Conservation (phyloP, 2,329 filamentous ascomycete genomes). For the Orbilia oligospora region DNA sequence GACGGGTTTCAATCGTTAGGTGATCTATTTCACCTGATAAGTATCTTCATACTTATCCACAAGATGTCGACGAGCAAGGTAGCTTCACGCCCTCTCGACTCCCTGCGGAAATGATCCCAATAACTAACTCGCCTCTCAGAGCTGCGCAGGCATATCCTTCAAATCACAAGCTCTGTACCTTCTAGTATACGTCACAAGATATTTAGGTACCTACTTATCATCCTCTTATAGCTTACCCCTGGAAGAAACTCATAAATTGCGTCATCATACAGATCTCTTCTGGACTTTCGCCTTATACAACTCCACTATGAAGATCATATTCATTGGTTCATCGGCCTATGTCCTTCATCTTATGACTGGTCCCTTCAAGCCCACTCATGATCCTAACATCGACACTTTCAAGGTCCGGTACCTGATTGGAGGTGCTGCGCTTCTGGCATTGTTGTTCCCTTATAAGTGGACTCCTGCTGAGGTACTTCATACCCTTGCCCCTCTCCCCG, state of each 20-base stretch:
- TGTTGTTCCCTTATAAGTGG: slow-evolving; percentile 90
- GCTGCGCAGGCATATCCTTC: slow-evolving; percentile 97
- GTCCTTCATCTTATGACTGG: slow-evolving; percentile 98
- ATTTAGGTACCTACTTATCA: slow-evolving; percentile 78
- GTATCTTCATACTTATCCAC: slow-evolving; percentile 93
- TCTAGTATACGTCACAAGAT: slow-evolving; percentile 92
- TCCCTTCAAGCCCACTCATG: slow-evolving; percentile 96
- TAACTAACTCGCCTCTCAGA: slow-evolving; percentile 72
- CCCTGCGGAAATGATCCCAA: not conserved
- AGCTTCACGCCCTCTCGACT: slow-evolving; percentile 10
- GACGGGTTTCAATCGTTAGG: slow-evolving; percentile 70
- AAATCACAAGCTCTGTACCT: slow-evolving; percentile 97
- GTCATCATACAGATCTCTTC: slow-evolving; percentile 78
- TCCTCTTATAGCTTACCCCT: not conserved
- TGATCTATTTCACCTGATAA: slow-evolving; percentile 94
- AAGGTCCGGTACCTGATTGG: slow-evolving; percentile 93
- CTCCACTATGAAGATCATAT: slow-evolving; percentile 94
- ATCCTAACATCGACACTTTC: slow-evolving; percentile 97
- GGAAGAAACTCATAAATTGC: slow-evolving; percentile 52
- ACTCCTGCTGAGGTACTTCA: slow-evolving; percentile 75
- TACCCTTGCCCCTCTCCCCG: slow-evolving; percentile 19
- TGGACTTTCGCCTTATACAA: slow-evolving; percentile 91
- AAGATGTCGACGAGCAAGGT: slow-evolving; percentile 80
- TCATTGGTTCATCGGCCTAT: slow-evolving; percentile 90
- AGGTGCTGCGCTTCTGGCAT: slow-evolving; percentile 81